Evolutionary conservation across 1,139 yeast genomes (phyloP).

Genomic region (Saccharomyces hybrid): DNA sequence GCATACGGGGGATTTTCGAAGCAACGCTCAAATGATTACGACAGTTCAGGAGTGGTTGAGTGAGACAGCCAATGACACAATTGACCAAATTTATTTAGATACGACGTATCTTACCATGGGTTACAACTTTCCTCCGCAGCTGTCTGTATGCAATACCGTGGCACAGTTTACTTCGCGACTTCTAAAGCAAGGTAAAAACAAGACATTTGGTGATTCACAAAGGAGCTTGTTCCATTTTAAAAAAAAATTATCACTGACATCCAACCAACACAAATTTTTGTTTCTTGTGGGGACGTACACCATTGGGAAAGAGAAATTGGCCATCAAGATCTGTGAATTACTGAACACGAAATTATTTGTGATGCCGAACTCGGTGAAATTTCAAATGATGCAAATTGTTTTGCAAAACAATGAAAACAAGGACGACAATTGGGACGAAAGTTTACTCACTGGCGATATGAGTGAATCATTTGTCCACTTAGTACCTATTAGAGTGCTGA

Average conservation of each 20-base stretch:
- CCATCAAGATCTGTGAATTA: constrained; percentile 36
- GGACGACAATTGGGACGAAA: constrained; percentile 12
- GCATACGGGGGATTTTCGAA: constrained; percentile 93
- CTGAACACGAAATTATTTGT: constrained; percentile 22
- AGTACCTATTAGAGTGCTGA: constrained; percentile 51
- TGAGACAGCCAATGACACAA: constrained; percentile 8
- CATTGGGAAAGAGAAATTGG: constrained; percentile 85
- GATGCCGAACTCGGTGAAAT: constrained; percentile 13
- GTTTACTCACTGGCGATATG: constrained; percentile 39
- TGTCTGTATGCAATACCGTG: constrained; percentile 52
- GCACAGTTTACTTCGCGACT: constrained; percentile 45
- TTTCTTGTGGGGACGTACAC: constrained; percentile 82
- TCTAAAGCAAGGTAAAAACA: constrained; percentile 22
- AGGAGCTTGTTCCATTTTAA: constrained; percentile 41
- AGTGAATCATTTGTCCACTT: constrained; percentile 57
- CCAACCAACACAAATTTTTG: constrained; percentile 36
- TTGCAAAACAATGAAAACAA: constrained; percentile 5
- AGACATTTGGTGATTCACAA: constrained; percentile 30
- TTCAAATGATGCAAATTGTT: constrained; percentile 10
- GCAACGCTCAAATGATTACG: constrained; percentile 35
- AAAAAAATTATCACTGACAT: constrained; percentile 1
- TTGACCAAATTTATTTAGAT: constrained; percentile 67
- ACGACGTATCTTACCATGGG: constrained; percentile 79
- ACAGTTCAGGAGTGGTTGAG: constrained; percentile 26
- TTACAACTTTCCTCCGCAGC: constrained; percentile 73